Evolutionary conservation across 2,329 filamentous ascomycete genomes (phyloP).

Genomic region (Trichoderma citrinoviride): DNA sequence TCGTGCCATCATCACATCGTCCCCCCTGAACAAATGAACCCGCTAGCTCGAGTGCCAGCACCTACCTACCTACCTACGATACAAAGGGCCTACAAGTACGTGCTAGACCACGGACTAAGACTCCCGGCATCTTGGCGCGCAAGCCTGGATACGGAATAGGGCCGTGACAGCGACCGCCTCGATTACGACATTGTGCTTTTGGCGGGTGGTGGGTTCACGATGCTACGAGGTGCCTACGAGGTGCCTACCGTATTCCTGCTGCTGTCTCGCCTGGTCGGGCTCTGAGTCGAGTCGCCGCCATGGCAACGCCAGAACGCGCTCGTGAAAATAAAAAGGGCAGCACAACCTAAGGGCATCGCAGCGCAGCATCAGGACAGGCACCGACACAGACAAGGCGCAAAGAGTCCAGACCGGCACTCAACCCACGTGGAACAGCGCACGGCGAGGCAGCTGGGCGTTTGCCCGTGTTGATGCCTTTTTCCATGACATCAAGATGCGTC

Average conservation of each 20-base stretch:
- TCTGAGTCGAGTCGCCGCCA: slow-evolving; percentile 1
- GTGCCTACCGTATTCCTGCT: background rate
- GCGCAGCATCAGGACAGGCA: background rate
- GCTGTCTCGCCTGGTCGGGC: background rate
- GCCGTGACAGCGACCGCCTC: slow-evolving; percentile 8
- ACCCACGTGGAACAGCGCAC: background rate
- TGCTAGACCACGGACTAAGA: slow-evolving; percentile 14
- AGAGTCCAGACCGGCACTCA: background rate
- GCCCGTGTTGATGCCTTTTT: too few species aligned
- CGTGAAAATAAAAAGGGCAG: background rate
- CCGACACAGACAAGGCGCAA: background rate
- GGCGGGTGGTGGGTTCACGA: slow-evolving; percentile 10
- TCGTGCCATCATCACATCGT: slow-evolving; percentile 6
- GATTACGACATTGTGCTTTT: slow-evolving; percentile 19
- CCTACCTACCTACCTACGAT: too few species aligned
- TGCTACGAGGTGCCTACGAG: background rate
- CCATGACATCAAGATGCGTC: slow-evolving; percentile 16
- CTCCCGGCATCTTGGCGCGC: slow-evolving; percentile 15
- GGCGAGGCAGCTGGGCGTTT: background rate
- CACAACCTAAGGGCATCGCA: background rate
- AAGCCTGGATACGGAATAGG: slow-evolving; percentile 6
- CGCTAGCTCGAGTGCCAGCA: background rate
- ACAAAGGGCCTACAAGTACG: background rate
- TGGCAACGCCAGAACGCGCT: slow-evolving; percentile 12
- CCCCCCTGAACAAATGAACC: background rate